Evolutionary conservation across 768 basidiomycete genomes (phyloP).

Genomic region (Rhodocollybia butyracea): DNA sequence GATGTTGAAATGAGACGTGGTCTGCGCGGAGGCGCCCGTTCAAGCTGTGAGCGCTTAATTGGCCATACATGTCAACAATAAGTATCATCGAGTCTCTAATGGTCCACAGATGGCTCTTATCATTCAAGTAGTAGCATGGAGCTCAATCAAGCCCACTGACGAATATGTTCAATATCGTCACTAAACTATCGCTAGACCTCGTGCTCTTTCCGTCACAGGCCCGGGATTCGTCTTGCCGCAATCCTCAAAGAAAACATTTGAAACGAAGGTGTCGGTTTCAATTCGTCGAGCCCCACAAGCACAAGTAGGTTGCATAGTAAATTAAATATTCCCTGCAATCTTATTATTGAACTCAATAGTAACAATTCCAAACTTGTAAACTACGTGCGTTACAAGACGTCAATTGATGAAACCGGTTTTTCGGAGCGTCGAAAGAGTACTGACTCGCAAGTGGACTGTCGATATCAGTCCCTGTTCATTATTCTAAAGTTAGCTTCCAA

Average conservation of each 20-base stretch:
- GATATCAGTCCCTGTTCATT: conserved; percentile 13
- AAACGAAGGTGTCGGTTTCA: no score
- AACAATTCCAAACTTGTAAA: no score
- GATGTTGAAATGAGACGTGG: neutral
- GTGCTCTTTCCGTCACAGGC: neutral
- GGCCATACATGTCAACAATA: no score
- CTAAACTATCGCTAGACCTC: no score
- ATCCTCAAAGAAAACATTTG: neutral
- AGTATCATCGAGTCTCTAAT: no score
- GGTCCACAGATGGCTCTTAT: no score
- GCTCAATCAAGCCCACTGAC: no score
- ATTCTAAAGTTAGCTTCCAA: conserved; percentile 17
- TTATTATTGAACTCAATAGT: no score
- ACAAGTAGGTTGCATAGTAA: conserved; percentile 11
- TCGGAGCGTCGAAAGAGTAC: conserved; percentile 41
- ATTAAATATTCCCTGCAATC: no score
- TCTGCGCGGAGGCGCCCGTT: neutral
- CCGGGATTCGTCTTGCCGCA: neutral
- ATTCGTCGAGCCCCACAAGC: conserved; percentile 38
- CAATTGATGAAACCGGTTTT: conserved; percentile 46
- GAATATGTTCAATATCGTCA: no score
- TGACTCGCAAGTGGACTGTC: conserved; percentile 32
- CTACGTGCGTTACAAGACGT: conserved; percentile 35
- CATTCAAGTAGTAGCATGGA: no score
- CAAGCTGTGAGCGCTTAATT: no score